These are phyloP conservation scores for Linderina pennispora DNA, from an alignment of 192 early-diverging fungal genomes.

Conservation along the genomic window DNA sequence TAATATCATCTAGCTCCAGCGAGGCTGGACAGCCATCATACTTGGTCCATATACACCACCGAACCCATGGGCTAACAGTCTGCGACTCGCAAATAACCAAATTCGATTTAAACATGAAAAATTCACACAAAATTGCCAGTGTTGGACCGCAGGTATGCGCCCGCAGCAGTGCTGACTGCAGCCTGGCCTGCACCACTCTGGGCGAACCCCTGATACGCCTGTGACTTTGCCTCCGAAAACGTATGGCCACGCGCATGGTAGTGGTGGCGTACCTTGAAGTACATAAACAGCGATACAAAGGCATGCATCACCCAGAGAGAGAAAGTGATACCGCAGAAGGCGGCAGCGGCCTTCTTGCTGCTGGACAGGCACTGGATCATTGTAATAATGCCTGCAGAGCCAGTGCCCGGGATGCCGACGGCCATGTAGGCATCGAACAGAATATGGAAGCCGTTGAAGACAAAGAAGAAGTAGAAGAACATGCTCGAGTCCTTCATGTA, in stretches of 20 bases:
- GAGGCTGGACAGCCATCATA: too few relatives aligned
- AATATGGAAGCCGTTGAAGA: slow-evolving; percentile 84
- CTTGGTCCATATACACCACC: too few relatives aligned
- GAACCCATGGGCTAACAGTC: slow-evolving; percentile 25
- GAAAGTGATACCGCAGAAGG: slow-evolving; percentile 57
- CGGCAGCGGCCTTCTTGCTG: slow-evolving; percentile 57
- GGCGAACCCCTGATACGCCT: slow-evolving; percentile 53
- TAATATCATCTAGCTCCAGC: too few relatives aligned
- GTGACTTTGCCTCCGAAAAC: slow-evolving; percentile 63
- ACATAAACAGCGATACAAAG: slow-evolving; percentile 53
- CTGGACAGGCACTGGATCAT: slow-evolving; percentile 65
- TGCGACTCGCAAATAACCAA: too few relatives aligned
- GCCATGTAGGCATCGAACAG: slow-evolving; percentile 79
- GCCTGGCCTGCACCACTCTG: slow-evolving; percentile 47
- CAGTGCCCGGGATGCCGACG: slow-evolving; percentile 76
- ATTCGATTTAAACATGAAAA: too few relatives aligned
- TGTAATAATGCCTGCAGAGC: slow-evolving; percentile 76
- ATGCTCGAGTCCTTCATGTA: slow-evolving; percentile 82
- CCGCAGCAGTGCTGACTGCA: slow-evolving; percentile 25
- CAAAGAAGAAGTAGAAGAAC: slow-evolving; percentile 79
- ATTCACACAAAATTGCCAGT: slow-evolving; percentile 37
- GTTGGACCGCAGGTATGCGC: slow-evolving; percentile 36
- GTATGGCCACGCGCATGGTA: slow-evolving; percentile 67
- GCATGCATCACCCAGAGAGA: slow-evolving; percentile 63
- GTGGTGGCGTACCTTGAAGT: slow-evolving; percentile 56